Base-by-base conservation (phyloP, 768 basidiomycete genomes). In the Dacryopinax primogenitus region DNA sequence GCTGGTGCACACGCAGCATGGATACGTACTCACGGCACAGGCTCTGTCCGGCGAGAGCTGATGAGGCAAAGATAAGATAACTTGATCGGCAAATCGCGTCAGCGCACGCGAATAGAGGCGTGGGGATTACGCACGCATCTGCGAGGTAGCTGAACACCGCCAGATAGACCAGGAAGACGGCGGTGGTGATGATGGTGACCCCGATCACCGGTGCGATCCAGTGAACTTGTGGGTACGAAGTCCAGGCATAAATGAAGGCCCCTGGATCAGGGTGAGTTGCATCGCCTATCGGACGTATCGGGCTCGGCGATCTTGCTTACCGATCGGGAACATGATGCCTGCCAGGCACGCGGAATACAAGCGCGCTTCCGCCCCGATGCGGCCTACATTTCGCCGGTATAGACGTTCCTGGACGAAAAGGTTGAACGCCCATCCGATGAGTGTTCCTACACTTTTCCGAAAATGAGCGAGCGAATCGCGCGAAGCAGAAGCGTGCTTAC, bases 161-260 rank as follows among this genome's bases (percentile, higher is more conserved):
- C n/a, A 82, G 74, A 68, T 86, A 86, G 21, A 85, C 80, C 32
- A 81, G 78, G 70, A 79, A 84, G 7, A 77, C 70, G 0, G 77
- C 80, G 70, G 77, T 78, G n/a, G 81, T 77, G 68, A 81, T 82
- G 44, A 86, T 63, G 30, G 69, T 65, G 2, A 86, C 78, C 1
- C 82, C 86, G 32, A 87, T 79, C 23, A 77, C 77, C 26, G 81
- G 78, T 0, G 75, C 82, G 37, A 86, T 81, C 87, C 88, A 90
- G 64, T 78, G 80, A 1, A 88, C 77, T 15, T 68, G 69, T 0
- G 79, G 65, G 0, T 61, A 82, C 13, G 83, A 81, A 1, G 84
- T 83, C 83, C 86, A 88, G 0, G 84, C 86, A 68, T 84, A 90
- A 32, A 88, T 82, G 73, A 88, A 81, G 41, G 73, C 73, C 0